These are phyloP conservation scores for Clonostachys rhizophaga DNA, from an alignment of 2,329 filamentous ascomycete genomes.

Conservation along the genomic window DNA sequence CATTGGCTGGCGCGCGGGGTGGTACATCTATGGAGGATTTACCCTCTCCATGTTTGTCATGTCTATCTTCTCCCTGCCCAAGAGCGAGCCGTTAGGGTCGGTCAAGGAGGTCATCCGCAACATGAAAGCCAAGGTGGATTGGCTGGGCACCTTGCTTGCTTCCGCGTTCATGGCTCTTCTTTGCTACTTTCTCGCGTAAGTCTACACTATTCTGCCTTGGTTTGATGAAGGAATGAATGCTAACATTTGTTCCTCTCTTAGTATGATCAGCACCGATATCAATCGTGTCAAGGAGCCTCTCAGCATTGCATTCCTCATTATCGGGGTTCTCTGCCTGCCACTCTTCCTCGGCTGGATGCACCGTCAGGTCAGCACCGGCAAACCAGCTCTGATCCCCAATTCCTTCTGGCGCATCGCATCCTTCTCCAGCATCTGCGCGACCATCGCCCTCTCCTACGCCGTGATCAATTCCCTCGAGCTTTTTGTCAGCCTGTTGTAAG, in stretches of 20 bases:
- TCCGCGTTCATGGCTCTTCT: constrained; percentile 40
- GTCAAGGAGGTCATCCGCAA: constrained; percentile 11
- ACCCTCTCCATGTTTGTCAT: constrained; percentile 25
- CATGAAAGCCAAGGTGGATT: constrained; percentile 40
- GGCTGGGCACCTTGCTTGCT: constrained; percentile 43
- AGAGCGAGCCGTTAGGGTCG: background rate
- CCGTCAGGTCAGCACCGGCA: constrained; percentile 33
- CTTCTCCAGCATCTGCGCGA: constrained; percentile 51
- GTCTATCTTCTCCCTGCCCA: constrained; percentile 27
- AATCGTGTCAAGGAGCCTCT: constrained; percentile 32
- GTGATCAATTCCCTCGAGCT: constrained; percentile 41
- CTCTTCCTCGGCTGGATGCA: constrained; percentile 50
- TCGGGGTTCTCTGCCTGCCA: constrained; percentile 35
- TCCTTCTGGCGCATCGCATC: constrained; percentile 52
- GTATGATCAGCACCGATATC: constrained; percentile 28
- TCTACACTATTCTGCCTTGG: constrained; percentile 3
- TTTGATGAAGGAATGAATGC: background rate
- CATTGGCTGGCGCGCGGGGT: constrained; percentile 41
- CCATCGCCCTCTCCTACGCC: constrained; percentile 37
- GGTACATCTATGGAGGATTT: constrained; percentile 31
- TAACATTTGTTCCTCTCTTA: constrained; percentile 5
- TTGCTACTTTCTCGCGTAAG: constrained; percentile 49
- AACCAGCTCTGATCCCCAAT: constrained; percentile 57
- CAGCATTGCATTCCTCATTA: constrained; percentile 38
- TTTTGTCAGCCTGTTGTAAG: constrained; percentile 43